Evolutionary conservation across 208 protist genomes (phyloP).

Genomic region (Borovskyia barvae): DNA sequence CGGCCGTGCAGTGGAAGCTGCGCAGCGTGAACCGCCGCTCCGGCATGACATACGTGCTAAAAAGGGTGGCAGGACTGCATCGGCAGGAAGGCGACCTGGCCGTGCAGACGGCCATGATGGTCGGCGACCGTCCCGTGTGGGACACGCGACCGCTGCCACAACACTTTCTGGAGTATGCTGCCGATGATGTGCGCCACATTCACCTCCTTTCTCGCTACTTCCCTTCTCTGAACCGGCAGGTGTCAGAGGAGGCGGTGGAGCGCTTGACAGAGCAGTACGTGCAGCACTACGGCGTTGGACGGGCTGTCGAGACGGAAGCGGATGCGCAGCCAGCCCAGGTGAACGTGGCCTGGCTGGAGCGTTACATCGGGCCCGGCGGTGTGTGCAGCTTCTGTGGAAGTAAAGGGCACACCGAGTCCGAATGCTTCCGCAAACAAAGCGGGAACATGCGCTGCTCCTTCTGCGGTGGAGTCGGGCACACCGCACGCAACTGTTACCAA

Average conservation of each 20-base stretch:
- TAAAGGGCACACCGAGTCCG: conserved; percentile 75
- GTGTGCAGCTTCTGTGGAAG: conserved; percentile 74
- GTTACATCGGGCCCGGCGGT: conserved; percentile 78
- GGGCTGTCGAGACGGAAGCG: conserved; percentile 58
- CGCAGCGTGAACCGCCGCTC: conserved; percentile 79
- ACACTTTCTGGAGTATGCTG: conserved; percentile 89
- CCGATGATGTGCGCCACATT: conserved; percentile 88
- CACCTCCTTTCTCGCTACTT: conserved; percentile 51
- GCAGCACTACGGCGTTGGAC: conserved; percentile 62
- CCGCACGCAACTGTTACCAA: conserved; percentile 63
- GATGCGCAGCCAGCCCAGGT: conserved; percentile 75
- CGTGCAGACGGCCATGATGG: conserved; percentile 84
- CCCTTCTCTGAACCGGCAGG: conserved; percentile 16
- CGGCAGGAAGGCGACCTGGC: conserved; percentile 72
- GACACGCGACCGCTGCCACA: conserved; percentile 83
- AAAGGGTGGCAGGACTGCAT: conserved; percentile 59
- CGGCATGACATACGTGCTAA: conserved; percentile 84
- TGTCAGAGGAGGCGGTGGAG: conserved; percentile 39
- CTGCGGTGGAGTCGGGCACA: conserved; percentile 82
- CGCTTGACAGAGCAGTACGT: conserved; percentile 78
- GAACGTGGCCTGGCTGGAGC: conserved; percentile 65
- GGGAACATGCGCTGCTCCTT: conserved; percentile 33
- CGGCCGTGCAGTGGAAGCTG: conserved; percentile 81
- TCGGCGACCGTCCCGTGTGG: conserved; percentile 83
- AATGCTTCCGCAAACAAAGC: conserved; percentile 85